Percentiles rank a stretch among this genome's conserved stretches.
phyloP scores from a whole-genome alignment of 2,329 filamentous ascomycete species.

The Fusarium sp. region DNA sequence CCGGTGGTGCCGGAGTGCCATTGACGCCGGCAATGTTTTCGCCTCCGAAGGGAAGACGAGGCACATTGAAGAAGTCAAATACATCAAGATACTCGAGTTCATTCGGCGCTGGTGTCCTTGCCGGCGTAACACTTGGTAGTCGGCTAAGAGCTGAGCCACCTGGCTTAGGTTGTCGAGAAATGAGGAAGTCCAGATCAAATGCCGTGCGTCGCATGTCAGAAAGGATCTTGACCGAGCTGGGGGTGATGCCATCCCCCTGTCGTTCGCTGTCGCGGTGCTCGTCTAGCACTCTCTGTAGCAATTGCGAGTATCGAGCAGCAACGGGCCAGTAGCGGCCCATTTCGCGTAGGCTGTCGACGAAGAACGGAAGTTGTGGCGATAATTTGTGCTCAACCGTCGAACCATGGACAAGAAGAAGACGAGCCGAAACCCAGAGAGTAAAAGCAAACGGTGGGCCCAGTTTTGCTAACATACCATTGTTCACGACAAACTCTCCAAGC shows the following conservation, averaged over 20 bases:
- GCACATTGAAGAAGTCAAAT: conserved; percentile 95
- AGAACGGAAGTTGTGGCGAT: conserved; percentile 83
- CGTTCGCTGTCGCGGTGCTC: conserved; percentile 86
- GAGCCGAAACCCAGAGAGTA: conserved; percentile 91
- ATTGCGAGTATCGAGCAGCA: conserved; percentile 83
- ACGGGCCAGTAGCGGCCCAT: conserved; percentile 91
- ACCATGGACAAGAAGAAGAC: conserved; percentile 88
- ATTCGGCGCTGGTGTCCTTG: conserved; percentile 80
- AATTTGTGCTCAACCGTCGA: conserved; percentile 90
- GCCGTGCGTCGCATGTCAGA: conserved; percentile 93
- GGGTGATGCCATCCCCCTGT: conserved; percentile 81
- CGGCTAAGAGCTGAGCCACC: conserved; percentile 59
- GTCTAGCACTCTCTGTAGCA: conserved; percentile 86
- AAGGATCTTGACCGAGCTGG: conserved; percentile 87
- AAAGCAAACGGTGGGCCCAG: conserved; percentile 94
- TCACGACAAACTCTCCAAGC: conserved; percentile 83
- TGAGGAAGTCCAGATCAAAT: conserved; percentile 91
- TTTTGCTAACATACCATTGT: conserved; percentile 81
- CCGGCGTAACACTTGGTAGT: conserved; percentile 70
- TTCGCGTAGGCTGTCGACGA: conserved; percentile 84
- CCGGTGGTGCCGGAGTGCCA: conserved; percentile 37
- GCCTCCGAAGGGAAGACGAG: conserved; percentile 73
- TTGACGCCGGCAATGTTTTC: conserved; percentile 51
- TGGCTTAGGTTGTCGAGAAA: conserved; percentile 81
- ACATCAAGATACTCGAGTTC: conserved; percentile 93